These are phyloP conservation scores for Sicyos edulis DNA, from an alignment of 306 rosid species.

Conservation along the genomic window DNA sequence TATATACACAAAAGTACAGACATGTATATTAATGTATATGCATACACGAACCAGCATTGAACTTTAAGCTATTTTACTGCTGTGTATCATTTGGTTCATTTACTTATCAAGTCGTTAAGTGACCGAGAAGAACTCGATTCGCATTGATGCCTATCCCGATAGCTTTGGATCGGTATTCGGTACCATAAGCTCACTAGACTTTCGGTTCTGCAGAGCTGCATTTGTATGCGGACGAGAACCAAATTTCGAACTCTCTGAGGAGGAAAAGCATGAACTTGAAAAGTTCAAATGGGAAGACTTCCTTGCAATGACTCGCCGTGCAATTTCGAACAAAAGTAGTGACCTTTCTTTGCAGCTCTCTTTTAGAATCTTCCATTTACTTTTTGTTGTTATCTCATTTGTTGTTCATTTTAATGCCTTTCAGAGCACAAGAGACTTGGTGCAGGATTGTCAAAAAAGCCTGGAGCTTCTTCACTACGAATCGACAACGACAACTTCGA, in stretches of 20 bases:
- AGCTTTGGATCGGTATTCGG: background rate
- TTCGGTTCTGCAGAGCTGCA: conserved; percentile 59
- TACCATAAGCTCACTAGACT: background rate
- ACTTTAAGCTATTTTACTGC: background rate
- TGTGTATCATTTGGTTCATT: background rate
- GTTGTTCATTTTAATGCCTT: background rate
- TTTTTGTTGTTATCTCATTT: background rate
- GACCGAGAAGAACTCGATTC: no score
- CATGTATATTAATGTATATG: background rate
- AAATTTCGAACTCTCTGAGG: conserved; percentile 69
- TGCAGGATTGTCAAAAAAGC: conserved; percentile 27
- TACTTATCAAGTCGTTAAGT: background rate
- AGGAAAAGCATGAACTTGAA: conserved; percentile 62
- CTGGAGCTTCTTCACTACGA: conserved; percentile 29
- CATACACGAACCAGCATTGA: background rate
- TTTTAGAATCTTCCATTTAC: background rate
- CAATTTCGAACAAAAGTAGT: conserved; percentile 80
- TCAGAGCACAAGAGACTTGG: conserved; percentile 57
- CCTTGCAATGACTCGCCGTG: conserved; percentile 65
- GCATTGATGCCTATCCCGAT: no score
- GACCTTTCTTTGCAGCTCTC: background rate
- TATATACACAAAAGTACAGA: background rate
- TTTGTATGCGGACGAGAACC: conserved; percentile 97
- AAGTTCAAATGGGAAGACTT: conserved; percentile 83
- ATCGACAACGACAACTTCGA: conserved; percentile 39